A percentile compares a stretch with the other conserved stretches of the same genome.
Conservation (phyloP, 805 yeast genomes). For the Pichia gijzeniarum region DNA sequence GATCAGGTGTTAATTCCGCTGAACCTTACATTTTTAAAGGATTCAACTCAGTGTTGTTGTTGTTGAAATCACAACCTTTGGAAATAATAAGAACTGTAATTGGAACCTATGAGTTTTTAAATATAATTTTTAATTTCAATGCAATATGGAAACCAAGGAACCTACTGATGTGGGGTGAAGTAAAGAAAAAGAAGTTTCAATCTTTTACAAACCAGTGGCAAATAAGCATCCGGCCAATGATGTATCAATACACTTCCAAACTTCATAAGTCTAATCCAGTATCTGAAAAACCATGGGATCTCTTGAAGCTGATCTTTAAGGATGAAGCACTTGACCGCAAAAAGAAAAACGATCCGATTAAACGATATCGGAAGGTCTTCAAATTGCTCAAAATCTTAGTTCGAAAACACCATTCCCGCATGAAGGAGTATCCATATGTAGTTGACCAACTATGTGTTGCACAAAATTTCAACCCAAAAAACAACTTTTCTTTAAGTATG, state of each 20-base stretch:
- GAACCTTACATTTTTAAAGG: slow-evolving; percentile 12
- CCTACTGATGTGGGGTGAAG: slow-evolving; percentile 22
- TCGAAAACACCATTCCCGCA: slow-evolving; percentile 28
- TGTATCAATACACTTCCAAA: slow-evolving; percentile 21
- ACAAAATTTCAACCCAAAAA: slow-evolving; percentile 8
- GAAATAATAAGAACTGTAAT: slow-evolving; percentile 32
- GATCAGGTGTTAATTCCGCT: slow-evolving; percentile 21
- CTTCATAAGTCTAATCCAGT: slow-evolving; percentile 20
- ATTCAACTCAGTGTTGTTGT: slow-evolving; percentile 32
- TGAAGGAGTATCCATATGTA: slow-evolving; percentile 32
- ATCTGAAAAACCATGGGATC: slow-evolving; percentile 11
- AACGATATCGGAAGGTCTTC: slow-evolving; percentile 20
- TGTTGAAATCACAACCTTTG: slow-evolving; percentile 42
- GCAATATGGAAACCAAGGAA: slow-evolving; percentile 24
- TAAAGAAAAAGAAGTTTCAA: slow-evolving; percentile 4
- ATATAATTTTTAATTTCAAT: slow-evolving; percentile 33
- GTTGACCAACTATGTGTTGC: slow-evolving; percentile 29
- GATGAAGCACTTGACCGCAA: slow-evolving; percentile 6
- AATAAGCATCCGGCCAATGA: slow-evolving; percentile 13
- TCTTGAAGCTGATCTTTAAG: slow-evolving; percentile 13
- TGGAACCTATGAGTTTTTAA: slow-evolving; percentile 36
- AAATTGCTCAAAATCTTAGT: slow-evolving; percentile 22
- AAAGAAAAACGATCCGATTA: slow-evolving; percentile 15
- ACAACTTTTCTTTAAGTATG: slow-evolving; percentile 31
- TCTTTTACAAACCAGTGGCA: not conserved